These are phyloP conservation scores for Diddensiella santjacobensis DNA, from an alignment of 805 yeast species.

Conservation along the genomic window DNA sequence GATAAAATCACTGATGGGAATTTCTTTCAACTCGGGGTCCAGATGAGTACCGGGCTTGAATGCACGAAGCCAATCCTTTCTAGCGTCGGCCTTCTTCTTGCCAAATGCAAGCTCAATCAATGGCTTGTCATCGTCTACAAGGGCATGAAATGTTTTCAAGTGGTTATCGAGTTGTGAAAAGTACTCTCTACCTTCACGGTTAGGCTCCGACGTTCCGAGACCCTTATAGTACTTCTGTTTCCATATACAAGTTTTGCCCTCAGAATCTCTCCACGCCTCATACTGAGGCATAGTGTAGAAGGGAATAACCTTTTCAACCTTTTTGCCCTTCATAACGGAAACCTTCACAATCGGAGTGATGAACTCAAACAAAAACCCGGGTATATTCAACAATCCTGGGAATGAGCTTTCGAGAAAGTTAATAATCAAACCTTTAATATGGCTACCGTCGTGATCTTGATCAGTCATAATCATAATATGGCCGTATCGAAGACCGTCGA, in stretches of 20 bases:
- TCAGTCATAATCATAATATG: constrained; percentile 99
- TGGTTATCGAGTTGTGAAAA: constrained; percentile 82
- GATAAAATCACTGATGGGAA: constrained; percentile 91
- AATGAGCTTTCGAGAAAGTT: constrained; percentile 90
- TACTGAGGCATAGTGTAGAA: constrained; percentile 96
- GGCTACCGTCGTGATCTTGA: constrained; percentile 99
- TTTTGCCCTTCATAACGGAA: constrained; percentile 54
- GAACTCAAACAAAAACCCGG: constrained; percentile 89
- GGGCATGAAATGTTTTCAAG: constrained; percentile 75
- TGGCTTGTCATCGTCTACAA: constrained; percentile 68
- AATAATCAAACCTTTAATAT: constrained; percentile 91
- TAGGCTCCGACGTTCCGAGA: constrained; percentile 86
- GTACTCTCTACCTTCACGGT: constrained; percentile 78
- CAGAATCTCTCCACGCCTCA: constrained; percentile 86
- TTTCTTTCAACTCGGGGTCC: constrained; percentile 68
- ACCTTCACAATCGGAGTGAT: constrained; percentile 96
- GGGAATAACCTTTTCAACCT: constrained; percentile 48
- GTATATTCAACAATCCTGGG: constrained; percentile 86
- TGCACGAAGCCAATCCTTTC: constrained; percentile 95
- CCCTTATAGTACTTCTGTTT: constrained; percentile 96
- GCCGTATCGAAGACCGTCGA: constrained; percentile 81
- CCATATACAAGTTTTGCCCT: constrained; percentile 74
- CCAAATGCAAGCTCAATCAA: constrained; percentile 90
- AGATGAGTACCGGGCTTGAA: constrained; percentile 87
- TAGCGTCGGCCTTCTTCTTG: constrained; percentile 91